phyloP scores from a whole-genome alignment of 1,284 basidiomycete species.

The Microbotryum saponariae region DNA sequence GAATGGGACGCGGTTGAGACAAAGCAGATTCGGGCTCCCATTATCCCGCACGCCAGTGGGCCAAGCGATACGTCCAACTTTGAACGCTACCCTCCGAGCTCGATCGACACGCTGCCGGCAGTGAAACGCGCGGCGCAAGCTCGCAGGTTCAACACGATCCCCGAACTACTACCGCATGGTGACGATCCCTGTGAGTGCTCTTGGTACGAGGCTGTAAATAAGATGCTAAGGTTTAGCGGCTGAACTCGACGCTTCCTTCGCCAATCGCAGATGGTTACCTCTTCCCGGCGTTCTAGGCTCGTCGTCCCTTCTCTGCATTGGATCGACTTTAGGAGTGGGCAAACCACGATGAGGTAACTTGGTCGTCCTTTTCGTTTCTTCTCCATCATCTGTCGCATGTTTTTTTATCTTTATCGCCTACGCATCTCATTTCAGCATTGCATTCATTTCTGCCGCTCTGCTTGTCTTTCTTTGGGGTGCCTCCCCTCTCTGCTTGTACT shows the following conservation, averaged over 20 bases:
- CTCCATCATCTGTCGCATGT: background rate
- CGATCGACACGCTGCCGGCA: conserved; percentile 33
- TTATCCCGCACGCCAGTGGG: conserved; percentile 31
- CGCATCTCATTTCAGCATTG: background rate
- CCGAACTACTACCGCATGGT: conserved; percentile 7
- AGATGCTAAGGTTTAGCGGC: background rate
- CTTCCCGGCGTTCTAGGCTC: conserved; percentile 23
- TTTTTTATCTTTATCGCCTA: background rate
- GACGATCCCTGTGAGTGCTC: conserved; percentile 17
- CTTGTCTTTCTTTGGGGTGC: background rate
- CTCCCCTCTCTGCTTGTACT: background rate
- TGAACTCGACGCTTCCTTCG: background rate
- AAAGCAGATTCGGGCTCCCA: conserved; percentile 36
- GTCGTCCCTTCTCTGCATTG: background rate
- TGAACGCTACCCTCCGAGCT: conserved; percentile 34
- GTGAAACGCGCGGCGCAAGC: conserved; percentile 26
- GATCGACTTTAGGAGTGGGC: background rate
- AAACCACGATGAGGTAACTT: background rate
- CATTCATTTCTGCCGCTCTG: background rate
- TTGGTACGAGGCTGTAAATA: background rate
- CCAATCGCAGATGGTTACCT: conserved; percentile 19
- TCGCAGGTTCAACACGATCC: conserved; percentile 16
- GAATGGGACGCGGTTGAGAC: conserved; percentile 35
- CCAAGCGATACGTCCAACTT: conserved; percentile 37
- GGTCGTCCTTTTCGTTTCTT: background rate